Evolutionary conservation across 2,329 filamentous ascomycete species (phyloP), one percentile per base, ranked within the genome.

Genomic region (Xylariaceae sp.): DNA sequence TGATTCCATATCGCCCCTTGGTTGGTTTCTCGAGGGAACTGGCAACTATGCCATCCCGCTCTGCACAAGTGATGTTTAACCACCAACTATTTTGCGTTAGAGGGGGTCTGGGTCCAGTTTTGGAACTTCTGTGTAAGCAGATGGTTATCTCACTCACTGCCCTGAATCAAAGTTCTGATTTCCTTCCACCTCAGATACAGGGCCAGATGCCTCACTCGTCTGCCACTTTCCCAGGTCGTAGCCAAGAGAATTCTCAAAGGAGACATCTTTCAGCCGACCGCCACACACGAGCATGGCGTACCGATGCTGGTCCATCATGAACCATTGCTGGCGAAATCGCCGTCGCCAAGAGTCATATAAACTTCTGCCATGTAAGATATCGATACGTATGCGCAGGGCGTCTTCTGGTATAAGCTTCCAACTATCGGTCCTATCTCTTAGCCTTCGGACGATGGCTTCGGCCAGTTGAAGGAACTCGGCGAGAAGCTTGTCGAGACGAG

Each of bases 41-140:
- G 7, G 66, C 68, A 9, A 80, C 71, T 15, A 82, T 76, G 17
- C 80, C 78, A 56, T 83, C 80, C 27, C 77, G 72, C 51, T 75
- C 68, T 2, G 77, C 80, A 55, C 78, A 81, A 33, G 76, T 73
- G 31, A 81, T 67, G 46, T 80, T 78, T 15, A 80, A 62, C 77
- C 79, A 83, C 80, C 76, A 83, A 48, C 80, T 82, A 47, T 17
- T 30, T 32, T 11, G 33, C 39, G 27, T 47, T 42, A 48, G 45
- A 27, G 31, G 39, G 14, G 39, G n/a, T 22, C 6, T 14, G 9
- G 12, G 15, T 6, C 32, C 19, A 7, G n/a, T 14, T 5, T 17
- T 17, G 32, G 30, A 14, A 19, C 32, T 11, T 10, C 11, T n/a
- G 15, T 31, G 31, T 42, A 30, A 39, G 12, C 2, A 18, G 33